Base-by-base conservation (phyloP, 495 filamentous ascomycete genomes). In the Lasiosphaeria ovina region DNA sequence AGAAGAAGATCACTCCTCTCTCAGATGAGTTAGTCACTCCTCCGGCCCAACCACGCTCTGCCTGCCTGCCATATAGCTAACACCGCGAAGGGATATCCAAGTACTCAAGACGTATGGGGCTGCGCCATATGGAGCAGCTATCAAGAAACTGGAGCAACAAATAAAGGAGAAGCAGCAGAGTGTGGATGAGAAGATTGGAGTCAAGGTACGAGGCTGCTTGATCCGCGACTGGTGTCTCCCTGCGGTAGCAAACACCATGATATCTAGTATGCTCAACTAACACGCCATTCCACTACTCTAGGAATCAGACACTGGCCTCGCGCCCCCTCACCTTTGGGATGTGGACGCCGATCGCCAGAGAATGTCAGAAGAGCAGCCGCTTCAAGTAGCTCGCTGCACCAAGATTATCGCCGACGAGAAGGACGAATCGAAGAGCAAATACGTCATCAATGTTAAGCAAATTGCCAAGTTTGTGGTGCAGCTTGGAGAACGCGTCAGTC, bases 371-470 rank as follows among this genome's bases (percentile, higher is more conserved):
- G 94, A 98, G 79, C 94, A 98, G 71, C 95, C 94, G 31, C 81
- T 98, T 64, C 94, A 98, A 78, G 94, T 98, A 42, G 95, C 94
- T 64, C 85, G 94, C 64, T 98, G 94, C 81, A 98, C 94, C 54
- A 98, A 98, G 83, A 98, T 98, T 74, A 98, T 98, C 62, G 87
- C 90, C 59, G 92, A 96, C 75, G 94, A 96, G 72, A 94, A 96
- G 78, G 93, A 98, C 78, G 78, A 88, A 35, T 91, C 96, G 66
- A 98, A 98, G 85, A 94, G 89, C 85, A 98, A 98, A 87, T 98
- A 98, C 81, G 93, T 98, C 70, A 98, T 98, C 84, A 98, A 98
- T 76, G 94, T 98, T 65, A 98, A 98, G 79, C 94, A 98, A 74
- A 98, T 98, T 62, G 94, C 94, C 72, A 98, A 98, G 77, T 98